Evolutionary conservation across 176 grass and related monocot species (phyloP).

Genomic region (Phoenix dactylifera): DNA sequence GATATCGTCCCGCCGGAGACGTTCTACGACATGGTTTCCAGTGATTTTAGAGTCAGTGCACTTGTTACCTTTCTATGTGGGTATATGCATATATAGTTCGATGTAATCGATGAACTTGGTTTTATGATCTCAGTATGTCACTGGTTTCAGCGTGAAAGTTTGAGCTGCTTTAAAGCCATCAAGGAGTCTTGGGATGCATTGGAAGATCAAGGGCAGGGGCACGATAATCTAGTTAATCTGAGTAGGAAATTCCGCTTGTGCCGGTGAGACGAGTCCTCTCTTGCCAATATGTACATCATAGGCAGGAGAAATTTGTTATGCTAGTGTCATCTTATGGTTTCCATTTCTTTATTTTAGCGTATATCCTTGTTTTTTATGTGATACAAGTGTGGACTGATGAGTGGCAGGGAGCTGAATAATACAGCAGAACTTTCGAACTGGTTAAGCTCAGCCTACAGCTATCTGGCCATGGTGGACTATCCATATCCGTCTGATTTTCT

Average conservation of each 20-base stretch:
- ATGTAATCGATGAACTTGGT: neutral
- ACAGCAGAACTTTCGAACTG: conserved; percentile 63
- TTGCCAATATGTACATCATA: neutral
- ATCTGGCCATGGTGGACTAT: conserved; percentile 93
- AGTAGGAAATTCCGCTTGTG: conserved; percentile 78
- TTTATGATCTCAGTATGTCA: conserved; percentile 7
- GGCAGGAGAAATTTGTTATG: too few relatives aligned
- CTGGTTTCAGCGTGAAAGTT: conserved; percentile 67
- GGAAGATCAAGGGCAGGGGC: conserved; percentile 43
- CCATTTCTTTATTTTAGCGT: too few relatives aligned
- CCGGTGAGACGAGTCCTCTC: conserved; percentile 32
- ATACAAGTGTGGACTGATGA: too few relatives aligned
- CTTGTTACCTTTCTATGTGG: neutral
- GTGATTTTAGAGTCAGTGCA: conserved; percentile 71
- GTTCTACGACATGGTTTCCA: conserved; percentile 85
- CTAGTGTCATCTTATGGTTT: too few relatives aligned
- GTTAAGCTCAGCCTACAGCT: conserved; percentile 88
- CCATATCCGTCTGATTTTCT: conserved; percentile 75
- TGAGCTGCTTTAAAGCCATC: conserved; percentile 74
- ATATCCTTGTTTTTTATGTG: too few relatives aligned
- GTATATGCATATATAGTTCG: neutral
- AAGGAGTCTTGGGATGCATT: conserved; percentile 75
- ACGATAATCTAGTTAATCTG: conserved; percentile 60
- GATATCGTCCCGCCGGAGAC: conserved; percentile 64
- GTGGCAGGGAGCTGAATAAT: conserved; percentile 55